phyloP scores from a whole-genome alignment of 164 flowering plant species.

The Dillenia turbinata region DNA sequence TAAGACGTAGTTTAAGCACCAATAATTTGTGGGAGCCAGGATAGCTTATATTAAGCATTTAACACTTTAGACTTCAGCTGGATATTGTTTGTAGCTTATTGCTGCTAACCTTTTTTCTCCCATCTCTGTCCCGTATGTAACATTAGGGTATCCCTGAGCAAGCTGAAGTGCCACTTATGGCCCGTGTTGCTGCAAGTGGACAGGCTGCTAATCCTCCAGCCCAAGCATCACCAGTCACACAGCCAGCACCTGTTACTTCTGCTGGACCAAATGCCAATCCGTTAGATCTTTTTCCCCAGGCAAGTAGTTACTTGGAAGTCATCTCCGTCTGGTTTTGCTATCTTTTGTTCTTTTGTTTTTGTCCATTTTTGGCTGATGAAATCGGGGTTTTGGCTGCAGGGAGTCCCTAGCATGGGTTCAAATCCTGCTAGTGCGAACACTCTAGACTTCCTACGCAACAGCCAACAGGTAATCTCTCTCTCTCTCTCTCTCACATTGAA shows the following conservation, averaged over 20 bases:
- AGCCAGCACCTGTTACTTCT: conserved; percentile 51
- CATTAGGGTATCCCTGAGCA: conserved; percentile 87
- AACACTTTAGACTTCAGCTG: no score
- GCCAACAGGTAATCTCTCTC: conserved; percentile 63
- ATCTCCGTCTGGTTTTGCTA: neutral
- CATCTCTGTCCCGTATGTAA: no score
- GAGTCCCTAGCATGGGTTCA: conserved; percentile 70
- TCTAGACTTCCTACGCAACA: conserved; percentile 83
- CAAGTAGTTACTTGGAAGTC: conserved; percentile 9
- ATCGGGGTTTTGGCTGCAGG: conserved; percentile 33
- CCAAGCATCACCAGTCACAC: conserved; percentile 56
- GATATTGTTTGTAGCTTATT: no score
- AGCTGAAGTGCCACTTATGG: conserved; percentile 66
- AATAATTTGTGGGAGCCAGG: no score
- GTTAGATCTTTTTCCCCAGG: conserved; percentile 93
- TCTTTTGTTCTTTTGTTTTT: neutral
- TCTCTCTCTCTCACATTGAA: neutral
- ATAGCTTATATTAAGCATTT: no score
- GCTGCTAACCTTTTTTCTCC: no score
- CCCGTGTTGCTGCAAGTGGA: conserved; percentile 39
- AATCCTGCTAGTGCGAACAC: conserved; percentile 65
- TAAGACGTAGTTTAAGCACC: no score
- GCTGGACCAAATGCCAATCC: conserved; percentile 95
- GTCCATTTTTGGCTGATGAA: no score
- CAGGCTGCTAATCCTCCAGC: conserved; percentile 43